A percentile compares a stretch with the other conserved stretches of the same genome.
Conservation (phyloP, 768 basidiomycete species). For the Mycena polygramma region DNA sequence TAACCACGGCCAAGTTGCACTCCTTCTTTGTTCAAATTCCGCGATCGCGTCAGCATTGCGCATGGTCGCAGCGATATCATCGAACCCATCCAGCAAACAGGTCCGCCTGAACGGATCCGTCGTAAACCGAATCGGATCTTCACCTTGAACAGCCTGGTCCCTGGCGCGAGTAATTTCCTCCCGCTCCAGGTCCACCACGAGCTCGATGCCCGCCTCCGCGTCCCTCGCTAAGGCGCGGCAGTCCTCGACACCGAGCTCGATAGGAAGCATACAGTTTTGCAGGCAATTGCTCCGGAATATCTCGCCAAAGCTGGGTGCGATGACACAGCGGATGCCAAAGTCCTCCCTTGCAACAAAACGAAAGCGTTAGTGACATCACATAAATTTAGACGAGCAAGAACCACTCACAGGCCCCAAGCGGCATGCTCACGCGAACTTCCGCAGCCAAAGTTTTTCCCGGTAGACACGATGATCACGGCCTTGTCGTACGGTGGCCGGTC, state of each 20-base stretch:
- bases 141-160: conserved; percentile 43
- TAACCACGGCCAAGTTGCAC: conserved; percentile 91
- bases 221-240: conserved; percentile 80
- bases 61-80: conserved; percentile 95
- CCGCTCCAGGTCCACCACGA: conserved; percentile 89
- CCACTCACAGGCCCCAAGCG: conserved; percentile 82
- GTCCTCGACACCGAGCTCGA: conserved; percentile 73
- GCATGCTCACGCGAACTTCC: conserved; percentile 93
- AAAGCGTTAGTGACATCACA: conserved; percentile 15
- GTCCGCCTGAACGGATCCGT: conserved; percentile 93
- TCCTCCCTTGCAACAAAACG: conserved; percentile 67
- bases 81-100: conserved; percentile 94
- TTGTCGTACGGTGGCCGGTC: conserved; percentile 83
- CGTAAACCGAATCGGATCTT: conserved; percentile 78
- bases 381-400: background rate
- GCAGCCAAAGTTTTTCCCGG: conserved; percentile 91
- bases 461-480: conserved; percentile 84
- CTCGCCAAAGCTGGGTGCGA: conserved; percentile 91
- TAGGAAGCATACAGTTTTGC: conserved; percentile 95
- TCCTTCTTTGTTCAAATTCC: conserved; percentile 83
- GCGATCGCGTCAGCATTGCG: conserved; percentile 78
- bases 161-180: conserved; percentile 80
- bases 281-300: conserved; percentile 91
- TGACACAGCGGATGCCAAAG: conserved; percentile 89
- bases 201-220: conserved; percentile 77